Evolutionary conservation across 2,329 filamentous ascomycete species (phyloP), one percentile per base, ranked within the genome.

Genomic region (Microsporum audouinii): DNA sequence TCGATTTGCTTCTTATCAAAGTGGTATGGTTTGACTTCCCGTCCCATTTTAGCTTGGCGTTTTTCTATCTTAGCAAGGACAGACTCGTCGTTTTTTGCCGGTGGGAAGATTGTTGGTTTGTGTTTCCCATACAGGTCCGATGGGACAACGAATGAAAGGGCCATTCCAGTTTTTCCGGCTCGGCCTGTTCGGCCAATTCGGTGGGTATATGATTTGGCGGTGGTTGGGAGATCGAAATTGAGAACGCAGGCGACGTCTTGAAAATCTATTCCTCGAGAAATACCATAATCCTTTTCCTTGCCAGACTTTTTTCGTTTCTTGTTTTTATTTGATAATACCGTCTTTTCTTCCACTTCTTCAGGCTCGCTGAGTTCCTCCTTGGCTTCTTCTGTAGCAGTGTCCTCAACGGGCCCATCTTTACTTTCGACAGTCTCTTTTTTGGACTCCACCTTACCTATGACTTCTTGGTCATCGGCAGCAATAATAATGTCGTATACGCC

Each of bases 401-500:
- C 68, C 33, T 66, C 66, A 2, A 67, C 67, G 0, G 69, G 65
- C 17, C 65, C 65, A 27, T 67, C 65, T 27, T 68, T 60, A 67
- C 57, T 63, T 57, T 53, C 61, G 14, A 43, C 43, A 14, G 49
- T 17, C 43, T 27, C 45, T 62, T 72, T 74, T 63, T 70, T 73
- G 27, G 67, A 68, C 12, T 66, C 57, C 7, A 65, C 61, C 2
- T 68, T 81, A 10, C 88, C 90, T 8, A 96, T 73, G 8, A 95
- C 83, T 70, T 95, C 91, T 65, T 88, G 87, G 71, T 96, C 91
- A 68, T 99, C 94, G 0, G 90, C 91, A 0, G 94, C 94, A 68
- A 99, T 96, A 66, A 99, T 91, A 64, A 97, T 96, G 68, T 99
- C 92, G 79, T 99, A 99, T 5, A 97, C 86, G 59, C 89, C 89